These are phyloP conservation scores for Eucalyptus camaldulensis DNA, from an alignment of 345 rosid species.

Conservation along the genomic window DNA sequence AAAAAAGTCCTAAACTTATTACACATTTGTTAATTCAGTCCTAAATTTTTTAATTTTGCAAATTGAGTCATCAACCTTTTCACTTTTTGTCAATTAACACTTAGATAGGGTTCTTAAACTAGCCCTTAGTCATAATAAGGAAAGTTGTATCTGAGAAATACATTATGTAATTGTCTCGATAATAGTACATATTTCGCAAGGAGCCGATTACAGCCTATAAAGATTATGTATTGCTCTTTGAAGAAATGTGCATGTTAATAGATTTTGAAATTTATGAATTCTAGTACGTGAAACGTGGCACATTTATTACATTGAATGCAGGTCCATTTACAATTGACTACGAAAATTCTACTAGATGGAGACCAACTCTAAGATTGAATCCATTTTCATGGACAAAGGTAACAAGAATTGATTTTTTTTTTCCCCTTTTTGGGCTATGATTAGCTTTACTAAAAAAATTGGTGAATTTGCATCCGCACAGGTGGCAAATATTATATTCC, in stretches of 20 bases:
- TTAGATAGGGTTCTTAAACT: background rate
- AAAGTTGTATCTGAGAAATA: background rate
- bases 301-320: background rate
- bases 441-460: background rate
- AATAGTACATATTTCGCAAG: background rate
- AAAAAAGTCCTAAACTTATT: too few species aligned
- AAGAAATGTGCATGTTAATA: background rate
- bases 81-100: too few species aligned
- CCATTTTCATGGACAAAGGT: conserved; percentile 20
- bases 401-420: background rate
- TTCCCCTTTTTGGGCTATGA: background rate
- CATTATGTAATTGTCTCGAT: background rate
- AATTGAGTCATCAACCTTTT: too few species aligned
- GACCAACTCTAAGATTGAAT: conserved; percentile 1
- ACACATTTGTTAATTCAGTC: fast-evolving
- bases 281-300: background rate
- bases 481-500: conserved; percentile 20
- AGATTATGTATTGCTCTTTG: background rate
- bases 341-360: background rate
- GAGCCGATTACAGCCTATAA: background rate
- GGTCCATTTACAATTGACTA: conserved; percentile 11
- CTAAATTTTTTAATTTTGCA: fast-evolving
- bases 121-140: background rate
- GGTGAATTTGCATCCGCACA: background rate
- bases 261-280: background rate